Evolutionary conservation across 352 stramenopile genomes (phyloP), one percentile per base, ranked within the genome.

Genomic region (Elongisporangium prolatum): DNA sequence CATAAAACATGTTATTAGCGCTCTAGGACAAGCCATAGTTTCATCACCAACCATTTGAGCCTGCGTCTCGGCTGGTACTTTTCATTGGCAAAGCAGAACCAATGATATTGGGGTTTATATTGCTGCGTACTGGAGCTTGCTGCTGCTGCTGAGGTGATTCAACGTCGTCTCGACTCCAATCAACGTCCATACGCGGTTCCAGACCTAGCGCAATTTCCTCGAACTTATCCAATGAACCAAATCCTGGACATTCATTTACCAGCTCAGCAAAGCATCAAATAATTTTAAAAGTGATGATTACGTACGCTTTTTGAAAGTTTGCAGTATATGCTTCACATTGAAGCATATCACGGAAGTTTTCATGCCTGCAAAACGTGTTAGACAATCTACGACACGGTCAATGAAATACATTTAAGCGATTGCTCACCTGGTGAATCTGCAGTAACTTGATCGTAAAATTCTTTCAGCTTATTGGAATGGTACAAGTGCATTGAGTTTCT

Each of bases 281-380:
- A n/a, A n/a, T n/a, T n/a, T n/a, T n/a, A 34, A 50, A 50, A 8
- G 21, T 53, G 18, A 48, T 10, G 2, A 25, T 11, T 24, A 47
- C 76, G 50, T 76, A 84, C 76, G 66, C 34, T 74, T 54, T 48
- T 83, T 56, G 57, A 81, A 83, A 25, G 67, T 44, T 22, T 64
- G 72, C 16, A 86, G 18, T 53, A 84, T 74, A n/a, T 66, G 50
- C 13, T 80, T 58, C 6, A 50, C 72, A 44, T 71, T 24, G 22
- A 63, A 60, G 17, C 75, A 73, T 21, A 80, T 48, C 8, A 72
- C 62, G 48, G 56, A 54, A 52, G 77, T 61, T 20, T 54, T 72
- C 20, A 75, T 34, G 17, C 56, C 74, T 84, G 37, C 9, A 60
- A 60, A n/a, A n/a, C n/a, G n/a, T n/a, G n/a, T n/a, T n/a, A n/a